Percentiles rank a stretch among this genome's conserved stretches.
phyloP scores from a whole-genome alignment of 2,329 filamentous ascomycete species.

The Fusarium redolens region DNA sequence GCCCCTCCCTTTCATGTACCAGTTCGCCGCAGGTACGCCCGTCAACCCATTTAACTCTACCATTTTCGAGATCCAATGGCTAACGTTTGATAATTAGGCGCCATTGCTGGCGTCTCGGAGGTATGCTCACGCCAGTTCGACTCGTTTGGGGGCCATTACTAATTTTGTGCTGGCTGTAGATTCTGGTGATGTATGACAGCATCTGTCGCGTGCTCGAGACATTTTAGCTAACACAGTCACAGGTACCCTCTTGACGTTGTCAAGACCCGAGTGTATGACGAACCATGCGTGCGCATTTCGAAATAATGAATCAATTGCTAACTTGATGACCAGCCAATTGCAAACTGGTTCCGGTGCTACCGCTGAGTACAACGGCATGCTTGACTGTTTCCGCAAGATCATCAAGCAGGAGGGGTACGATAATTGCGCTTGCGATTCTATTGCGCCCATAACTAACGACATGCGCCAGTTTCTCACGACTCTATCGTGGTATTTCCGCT shows the following conservation, averaged over 20 bases:
- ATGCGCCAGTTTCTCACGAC: constrained; percentile 75
- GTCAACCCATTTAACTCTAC: constrained; percentile 6
- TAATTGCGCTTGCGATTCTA: constrained; percentile 14
- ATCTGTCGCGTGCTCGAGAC: constrained; percentile 36
- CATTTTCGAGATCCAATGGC: constrained; percentile 26
- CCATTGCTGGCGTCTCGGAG: constrained; percentile 97
- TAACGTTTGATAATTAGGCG: constrained; percentile 65
- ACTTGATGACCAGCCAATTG: constrained; percentile 73
- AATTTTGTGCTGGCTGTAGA: constrained; percentile 62
- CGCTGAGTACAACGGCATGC: constrained; percentile 95
- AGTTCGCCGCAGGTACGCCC: constrained; percentile 86
- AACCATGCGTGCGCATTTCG: constrained; percentile 33
- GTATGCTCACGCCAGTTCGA: constrained; percentile 61
- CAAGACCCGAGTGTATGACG: constrained; percentile 91
- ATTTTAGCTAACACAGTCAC: constrained; percentile 37
- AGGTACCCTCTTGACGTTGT: constrained; percentile 99
- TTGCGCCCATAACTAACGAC: constrained; percentile 32
- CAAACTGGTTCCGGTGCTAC: constrained; percentile 80
- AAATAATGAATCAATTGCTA: constrained; percentile 21
- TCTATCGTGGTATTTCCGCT: constrained; percentile 95
- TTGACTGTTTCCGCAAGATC: constrained; percentile 98
- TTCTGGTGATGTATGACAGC: constrained; percentile 80
- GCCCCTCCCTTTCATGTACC: constrained; percentile 91
- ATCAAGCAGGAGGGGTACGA: constrained; percentile 91
- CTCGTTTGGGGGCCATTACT: constrained; percentile 36